A percentile compares a stretch with the other conserved stretches of the same genome.
phyloP scores from a whole-genome alignment of 345 rosid genomes.

The Salix exigua region DNA sequence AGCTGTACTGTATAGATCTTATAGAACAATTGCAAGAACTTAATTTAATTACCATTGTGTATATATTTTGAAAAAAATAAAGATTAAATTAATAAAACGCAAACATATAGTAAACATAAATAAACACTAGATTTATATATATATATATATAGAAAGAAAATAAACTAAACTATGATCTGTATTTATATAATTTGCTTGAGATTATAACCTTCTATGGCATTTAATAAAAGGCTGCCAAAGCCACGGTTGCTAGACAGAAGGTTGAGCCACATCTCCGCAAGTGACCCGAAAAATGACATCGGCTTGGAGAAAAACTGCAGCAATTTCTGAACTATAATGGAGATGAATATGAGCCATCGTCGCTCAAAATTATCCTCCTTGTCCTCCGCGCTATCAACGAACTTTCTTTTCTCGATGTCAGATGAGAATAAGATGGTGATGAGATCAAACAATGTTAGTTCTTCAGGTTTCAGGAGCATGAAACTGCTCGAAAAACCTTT shows the following conservation, averaged over 20 bases:
- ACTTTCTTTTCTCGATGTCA: conserved; percentile 35
- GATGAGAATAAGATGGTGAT: conserved; percentile 39
- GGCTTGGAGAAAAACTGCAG: conserved; percentile 37
- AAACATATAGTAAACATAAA: too few species aligned
- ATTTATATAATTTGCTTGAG: too few species aligned
- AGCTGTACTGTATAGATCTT: too few species aligned
- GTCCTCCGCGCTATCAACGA: conserved; percentile 37
- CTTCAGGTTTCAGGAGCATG: conserved; percentile 53
- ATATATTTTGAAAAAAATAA: too few species aligned
- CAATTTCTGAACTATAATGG: conserved; percentile 42
- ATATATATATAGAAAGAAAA: too few species aligned
- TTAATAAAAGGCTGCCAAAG: conserved; percentile 28
- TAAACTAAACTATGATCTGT: too few species aligned
- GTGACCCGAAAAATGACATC: conserved; percentile 39
- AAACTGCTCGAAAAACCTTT: conserved; percentile 37
- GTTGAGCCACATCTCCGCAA: conserved; percentile 41
- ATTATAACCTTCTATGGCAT: conserved; percentile 28
- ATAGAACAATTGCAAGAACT: too few species aligned
- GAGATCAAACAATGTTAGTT: conserved; percentile 43
- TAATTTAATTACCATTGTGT: too few species aligned
- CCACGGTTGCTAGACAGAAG: conserved; percentile 39
- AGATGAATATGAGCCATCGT: conserved; percentile 57
- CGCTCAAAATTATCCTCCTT: conserved; percentile 37
- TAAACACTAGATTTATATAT: too few species aligned
- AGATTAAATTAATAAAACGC: too few species aligned